These are phyloP conservation scores for Wickerhamiella hasegawae DNA, from an alignment of 805 yeast genomes.

Conservation along the genomic window DNA sequence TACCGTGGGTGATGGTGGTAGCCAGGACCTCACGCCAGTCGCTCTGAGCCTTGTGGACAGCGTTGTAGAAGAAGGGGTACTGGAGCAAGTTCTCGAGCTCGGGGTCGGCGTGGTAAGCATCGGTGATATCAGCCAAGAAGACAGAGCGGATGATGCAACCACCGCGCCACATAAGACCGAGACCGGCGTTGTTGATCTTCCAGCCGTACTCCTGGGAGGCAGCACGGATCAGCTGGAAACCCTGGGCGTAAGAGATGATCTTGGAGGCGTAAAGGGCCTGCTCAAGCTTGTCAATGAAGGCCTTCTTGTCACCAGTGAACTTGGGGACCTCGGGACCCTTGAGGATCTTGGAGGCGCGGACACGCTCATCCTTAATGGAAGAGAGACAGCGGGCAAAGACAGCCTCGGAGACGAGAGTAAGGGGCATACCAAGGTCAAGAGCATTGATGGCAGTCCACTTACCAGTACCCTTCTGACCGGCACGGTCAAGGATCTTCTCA, in stretches of 20 bases:
- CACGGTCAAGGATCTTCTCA: conserved; percentile 91
- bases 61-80: conserved; percentile 86
- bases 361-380: conserved; percentile 83
- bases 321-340: conserved; percentile 61
- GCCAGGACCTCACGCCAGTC: conserved; percentile 89
- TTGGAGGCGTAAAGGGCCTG: conserved; percentile 98
- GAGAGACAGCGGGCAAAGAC: conserved; percentile 94
- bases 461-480: conserved; percentile 99
- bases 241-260: conserved; percentile 97
- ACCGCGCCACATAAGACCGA: conserved; percentile 99
- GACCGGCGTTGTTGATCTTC: conserved; percentile 95
- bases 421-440: conserved; percentile 95
- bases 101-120: conserved; percentile 89
- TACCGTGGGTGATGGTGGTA: conserved; percentile 67
- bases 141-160: conserved; percentile 99
- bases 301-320: conserved; percentile 57
- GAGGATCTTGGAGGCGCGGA: conserved; percentile 61
- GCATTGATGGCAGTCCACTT: conserved; percentile 99
- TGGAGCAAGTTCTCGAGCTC: conserved; percentile 88
- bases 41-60: conserved; percentile 80
- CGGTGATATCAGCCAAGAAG: conserved; percentile 90
- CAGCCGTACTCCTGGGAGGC: conserved; percentile 95
- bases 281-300: conserved; percentile 84
- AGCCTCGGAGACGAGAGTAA: conserved; percentile 96
- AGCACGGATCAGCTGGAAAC: conserved; percentile 97